Evolutionary conservation across 305 asterid species (phyloP).

Genomic region (Solanum aculeatissimum): DNA sequence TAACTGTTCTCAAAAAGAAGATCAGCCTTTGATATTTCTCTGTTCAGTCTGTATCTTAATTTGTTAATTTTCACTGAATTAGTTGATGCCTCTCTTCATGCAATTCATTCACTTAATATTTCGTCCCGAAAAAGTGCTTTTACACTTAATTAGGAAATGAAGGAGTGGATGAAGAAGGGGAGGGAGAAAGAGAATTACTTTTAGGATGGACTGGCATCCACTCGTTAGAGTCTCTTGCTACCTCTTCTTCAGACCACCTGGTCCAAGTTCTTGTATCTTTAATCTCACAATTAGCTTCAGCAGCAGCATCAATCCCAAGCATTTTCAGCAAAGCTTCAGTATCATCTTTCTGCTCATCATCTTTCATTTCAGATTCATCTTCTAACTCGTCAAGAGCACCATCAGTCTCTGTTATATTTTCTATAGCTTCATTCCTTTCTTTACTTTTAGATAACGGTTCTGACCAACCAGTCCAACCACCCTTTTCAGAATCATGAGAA

Average conservation of each 20-base stretch:
- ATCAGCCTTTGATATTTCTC: background rate
- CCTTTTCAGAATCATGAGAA: slow-evolving; percentile 46
- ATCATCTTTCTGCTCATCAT: slow-evolving; percentile 62
- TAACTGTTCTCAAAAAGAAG: background rate
- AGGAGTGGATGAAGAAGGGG: background rate
- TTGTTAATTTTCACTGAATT: background rate
- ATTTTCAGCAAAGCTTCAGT: slow-evolving; percentile 68
- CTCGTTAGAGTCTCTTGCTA: slow-evolving; percentile 46
- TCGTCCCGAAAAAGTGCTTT: background rate
- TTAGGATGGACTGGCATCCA: slow-evolving; percentile 83
- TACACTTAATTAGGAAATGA: background rate
- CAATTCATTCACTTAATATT: background rate
- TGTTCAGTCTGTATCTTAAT: background rate
- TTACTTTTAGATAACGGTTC: slow-evolving; percentile 44
- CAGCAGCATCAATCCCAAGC: slow-evolving; percentile 78
- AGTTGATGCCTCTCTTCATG: background rate
- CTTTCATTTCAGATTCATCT: slow-evolving; percentile 39
- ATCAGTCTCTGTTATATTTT: slow-evolving; percentile 23
- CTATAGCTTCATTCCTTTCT: slow-evolving; percentile 30
- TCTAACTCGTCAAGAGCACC: slow-evolving; percentile 36
- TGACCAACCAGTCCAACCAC: slow-evolving; percentile 99
- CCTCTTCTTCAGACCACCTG: slow-evolving; percentile 83
- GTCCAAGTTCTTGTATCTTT: slow-evolving; percentile 73
- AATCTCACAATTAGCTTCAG: slow-evolving; percentile 60
- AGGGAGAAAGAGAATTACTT: slow-evolving; percentile 33